These are phyloP conservation scores for Biscogniauxia sp. DNA, from an alignment of 2,329 filamentous ascomycete genomes.

Conservation along the genomic window DNA sequence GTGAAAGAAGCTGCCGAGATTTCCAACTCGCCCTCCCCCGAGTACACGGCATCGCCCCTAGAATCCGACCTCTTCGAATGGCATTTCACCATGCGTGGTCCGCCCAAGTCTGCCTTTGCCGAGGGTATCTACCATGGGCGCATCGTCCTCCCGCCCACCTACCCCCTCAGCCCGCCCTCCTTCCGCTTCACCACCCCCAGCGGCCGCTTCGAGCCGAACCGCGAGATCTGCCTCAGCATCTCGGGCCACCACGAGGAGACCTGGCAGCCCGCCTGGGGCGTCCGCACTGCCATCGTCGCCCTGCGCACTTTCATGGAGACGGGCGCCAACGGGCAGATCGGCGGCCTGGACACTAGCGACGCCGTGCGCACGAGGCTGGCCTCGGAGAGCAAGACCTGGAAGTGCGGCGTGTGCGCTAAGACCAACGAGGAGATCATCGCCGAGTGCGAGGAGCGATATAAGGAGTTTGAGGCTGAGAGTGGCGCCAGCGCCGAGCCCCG, in stretches of 20 bases:
- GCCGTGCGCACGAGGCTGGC: constrained; percentile 69
- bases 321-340: constrained; percentile 81
- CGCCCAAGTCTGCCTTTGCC: constrained; percentile 76
- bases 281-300: constrained; percentile 79
- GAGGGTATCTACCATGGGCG: constrained; percentile 91
- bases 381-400: constrained; percentile 61
- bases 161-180: constrained; percentile 88
- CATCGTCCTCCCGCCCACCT: constrained; percentile 84
- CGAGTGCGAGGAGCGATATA: constrained; percentile 59
- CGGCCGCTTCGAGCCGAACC: constrained; percentile 91
- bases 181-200: constrained; percentile 93
- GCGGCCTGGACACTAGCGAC: constrained; percentile 76
- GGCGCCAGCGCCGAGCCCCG: constrained; percentile 16
- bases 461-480: constrained; percentile 35
- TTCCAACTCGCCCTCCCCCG: constrained; percentile 72
- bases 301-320: constrained; percentile 92
- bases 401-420: constrained; percentile 67
- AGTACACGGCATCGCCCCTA: constrained; percentile 81
- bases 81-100: constrained; percentile 96
- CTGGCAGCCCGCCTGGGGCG: constrained; percentile 98
- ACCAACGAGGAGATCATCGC: constrained; percentile 71
- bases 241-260: constrained; percentile 95
- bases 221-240: constrained; percentile 94
- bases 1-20: constrained; percentile 92
- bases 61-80: constrained; percentile 94